Evolutionary conservation across 257 asterid species (phyloP).

Genomic region (Fraxinus pennsylvanica): DNA sequence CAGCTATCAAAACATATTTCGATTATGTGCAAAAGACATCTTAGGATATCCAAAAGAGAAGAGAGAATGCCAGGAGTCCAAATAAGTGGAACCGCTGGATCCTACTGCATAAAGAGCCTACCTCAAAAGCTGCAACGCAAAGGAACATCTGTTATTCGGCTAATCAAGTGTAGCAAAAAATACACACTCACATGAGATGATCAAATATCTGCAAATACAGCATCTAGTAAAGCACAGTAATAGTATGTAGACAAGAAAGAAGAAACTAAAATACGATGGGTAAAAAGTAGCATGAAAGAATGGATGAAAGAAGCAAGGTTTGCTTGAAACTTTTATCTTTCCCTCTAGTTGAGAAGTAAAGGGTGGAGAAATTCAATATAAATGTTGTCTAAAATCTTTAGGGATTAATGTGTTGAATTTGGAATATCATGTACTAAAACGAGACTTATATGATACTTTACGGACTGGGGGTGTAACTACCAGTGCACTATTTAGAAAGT

Average conservation of each 20-base stretch:
- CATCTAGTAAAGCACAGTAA: too few species aligned
- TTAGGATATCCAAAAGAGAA: slow-evolving; percentile 29
- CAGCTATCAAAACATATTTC: slow-evolving; percentile 13
- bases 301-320: background rate
- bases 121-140: slow-evolving; percentile 34
- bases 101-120: slow-evolving; percentile 30
- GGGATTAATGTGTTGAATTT: background rate
- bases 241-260: too few species aligned
- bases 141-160: slow-evolving; percentile 23
- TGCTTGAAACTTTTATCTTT: background rate
- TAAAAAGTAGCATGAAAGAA: background rate
- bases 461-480: background rate
- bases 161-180: too few species aligned
- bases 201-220: too few species aligned
- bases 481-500: background rate
- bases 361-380: background rate
- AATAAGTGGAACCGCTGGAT: slow-evolving; percentile 30
- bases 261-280: background rate
- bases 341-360: background rate
- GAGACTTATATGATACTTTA: background rate
- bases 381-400: background rate
- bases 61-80: slow-evolving; percentile 37
- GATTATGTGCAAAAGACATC: slow-evolving; percentile 13
- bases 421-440: background rate
- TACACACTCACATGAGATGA: too few species aligned